These are phyloP conservation scores for Boletus patriciae DNA, from an alignment of 768 basidiomycete species.

Conservation along the genomic window DNA sequence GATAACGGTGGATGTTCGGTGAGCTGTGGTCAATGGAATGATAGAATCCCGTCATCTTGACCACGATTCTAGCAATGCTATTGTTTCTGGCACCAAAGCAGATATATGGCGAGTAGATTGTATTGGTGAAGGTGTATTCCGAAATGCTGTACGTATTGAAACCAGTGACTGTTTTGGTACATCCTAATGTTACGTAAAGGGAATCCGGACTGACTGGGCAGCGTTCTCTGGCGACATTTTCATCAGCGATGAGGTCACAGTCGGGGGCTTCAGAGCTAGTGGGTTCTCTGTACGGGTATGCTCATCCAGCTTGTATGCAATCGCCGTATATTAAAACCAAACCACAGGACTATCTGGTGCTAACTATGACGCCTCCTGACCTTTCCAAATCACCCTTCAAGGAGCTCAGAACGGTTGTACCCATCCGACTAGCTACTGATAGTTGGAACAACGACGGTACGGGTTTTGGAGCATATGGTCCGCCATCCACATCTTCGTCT, in stretches of 20 bases:
- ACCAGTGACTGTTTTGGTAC: background rate
- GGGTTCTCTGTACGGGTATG: conserved; percentile 64
- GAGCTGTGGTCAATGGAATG: conserved; percentile 6
- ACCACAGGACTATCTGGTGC: conserved; percentile 64
- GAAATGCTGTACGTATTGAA: conserved; percentile 46
- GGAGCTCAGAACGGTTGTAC: conserved; percentile 62
- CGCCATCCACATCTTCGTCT: conserved; percentile 21
- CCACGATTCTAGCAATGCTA: conserved; percentile 41
- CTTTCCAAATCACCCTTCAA: conserved; percentile 52
- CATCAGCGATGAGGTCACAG: conserved; percentile 47
- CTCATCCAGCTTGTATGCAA: background rate
- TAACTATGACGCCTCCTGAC: conserved; percentile 61
- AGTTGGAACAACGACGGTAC: conserved; percentile 45
- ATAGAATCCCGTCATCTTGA: background rate
- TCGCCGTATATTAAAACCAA: background rate
- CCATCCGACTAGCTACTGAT: conserved; percentile 65
- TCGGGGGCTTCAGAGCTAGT: conserved; percentile 64
- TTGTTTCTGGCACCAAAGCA: conserved; percentile 54
- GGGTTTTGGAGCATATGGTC: conserved; percentile 10
- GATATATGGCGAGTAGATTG: conserved; percentile 69
- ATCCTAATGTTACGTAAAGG: conserved; percentile 38
- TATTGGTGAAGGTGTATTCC: conserved; percentile 65
- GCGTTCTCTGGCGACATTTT: conserved; percentile 62
- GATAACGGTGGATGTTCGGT: conserved; percentile 63
- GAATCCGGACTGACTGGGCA: conserved; percentile 61